Percentiles rank a stretch among this genome's conserved stretches.
Evolutionary conservation across 352 stramenopile species (phyloP).

Genomic region (Poterioochromonas sp.): DNA sequence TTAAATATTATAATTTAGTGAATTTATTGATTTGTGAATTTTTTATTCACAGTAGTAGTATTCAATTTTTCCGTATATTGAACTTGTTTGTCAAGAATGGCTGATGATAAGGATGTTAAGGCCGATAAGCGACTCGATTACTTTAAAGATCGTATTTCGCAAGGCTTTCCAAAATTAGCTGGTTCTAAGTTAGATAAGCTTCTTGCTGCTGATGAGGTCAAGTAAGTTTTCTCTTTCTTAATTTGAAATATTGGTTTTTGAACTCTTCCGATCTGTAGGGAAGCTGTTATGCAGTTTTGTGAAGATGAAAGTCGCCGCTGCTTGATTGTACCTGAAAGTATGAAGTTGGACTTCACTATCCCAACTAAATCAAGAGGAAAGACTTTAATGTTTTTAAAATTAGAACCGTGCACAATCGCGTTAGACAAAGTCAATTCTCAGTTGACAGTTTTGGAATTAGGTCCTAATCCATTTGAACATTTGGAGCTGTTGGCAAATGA

Average conservation of each 20-base stretch:
- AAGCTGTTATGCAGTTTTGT: conserved; percentile 21
- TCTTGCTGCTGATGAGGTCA: conserved; percentile 5
- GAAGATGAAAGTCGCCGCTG: conserved; percentile 17
- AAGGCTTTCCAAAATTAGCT: conserved; percentile 31
- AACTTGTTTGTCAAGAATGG: too few relatives aligned
- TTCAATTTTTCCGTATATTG: too few relatives aligned
- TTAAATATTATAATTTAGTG: too few relatives aligned
- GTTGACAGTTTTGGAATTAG: conserved; percentile 47
- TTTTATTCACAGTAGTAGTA: too few relatives aligned
- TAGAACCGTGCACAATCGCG: conserved; percentile 37
- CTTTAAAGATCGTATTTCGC: conserved; percentile 22
- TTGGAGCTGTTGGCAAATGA: conserved; percentile 84
- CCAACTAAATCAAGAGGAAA: conserved; percentile 42
- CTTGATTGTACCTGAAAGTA: conserved; percentile 23
- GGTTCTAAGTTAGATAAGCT: conserved; percentile 27
- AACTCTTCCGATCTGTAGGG: neutral
- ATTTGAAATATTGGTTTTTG: neutral
- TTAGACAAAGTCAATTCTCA: conserved; percentile 39
- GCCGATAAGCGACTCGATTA: conserved; percentile 26
- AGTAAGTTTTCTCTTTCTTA: neutral
- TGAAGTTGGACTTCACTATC: conserved; percentile 25
- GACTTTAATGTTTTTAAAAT: conserved; percentile 47
- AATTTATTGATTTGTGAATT: too few relatives aligned
- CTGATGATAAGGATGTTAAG: too few relatives aligned
- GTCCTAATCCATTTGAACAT: conserved; percentile 83